Conservation (phyloP, 345 rosid genomes). For the Lepidium aucheri region DNA sequence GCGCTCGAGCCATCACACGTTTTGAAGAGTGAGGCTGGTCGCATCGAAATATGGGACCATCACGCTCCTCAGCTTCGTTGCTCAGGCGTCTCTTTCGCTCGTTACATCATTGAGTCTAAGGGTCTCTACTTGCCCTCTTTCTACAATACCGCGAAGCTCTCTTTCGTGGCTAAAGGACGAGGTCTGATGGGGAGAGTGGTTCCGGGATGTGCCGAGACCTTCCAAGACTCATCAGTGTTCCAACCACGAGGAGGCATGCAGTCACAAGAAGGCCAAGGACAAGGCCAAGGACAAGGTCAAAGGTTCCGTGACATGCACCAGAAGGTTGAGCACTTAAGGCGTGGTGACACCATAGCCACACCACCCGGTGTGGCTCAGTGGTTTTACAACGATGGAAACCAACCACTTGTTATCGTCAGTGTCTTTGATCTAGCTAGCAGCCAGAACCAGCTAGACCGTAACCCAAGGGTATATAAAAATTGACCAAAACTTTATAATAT, state of each 20-base stretch:
- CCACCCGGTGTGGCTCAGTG: constrained; percentile 52
- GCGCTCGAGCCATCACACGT: constrained; percentile 43
- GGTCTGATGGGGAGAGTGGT: constrained; percentile 38
- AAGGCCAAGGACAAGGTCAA: constrained; percentile 4
- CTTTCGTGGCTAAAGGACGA: constrained; percentile 46
- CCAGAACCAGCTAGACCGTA: constrained; percentile 50
- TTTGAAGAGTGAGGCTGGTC: constrained; percentile 45
- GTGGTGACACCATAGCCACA: constrained; percentile 45
- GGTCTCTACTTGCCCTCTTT: constrained; percentile 56
- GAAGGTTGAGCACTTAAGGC: constrained; percentile 39
- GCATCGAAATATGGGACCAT: constrained; percentile 48
- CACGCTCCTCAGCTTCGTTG: constrained; percentile 51
- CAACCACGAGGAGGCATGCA: neutral
- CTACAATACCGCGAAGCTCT: constrained; percentile 34
- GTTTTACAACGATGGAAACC: constrained; percentile 49
- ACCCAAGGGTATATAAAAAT: constrained; percentile 42
- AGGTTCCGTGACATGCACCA: constrained; percentile 51
- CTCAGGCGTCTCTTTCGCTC: constrained; percentile 42
- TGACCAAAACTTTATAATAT: neutral
- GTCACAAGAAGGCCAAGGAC: neutral
- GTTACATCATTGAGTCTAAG: constrained; percentile 33
- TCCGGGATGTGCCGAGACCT: constrained; percentile 71
- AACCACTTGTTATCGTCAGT: constrained; percentile 33
- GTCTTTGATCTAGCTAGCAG: constrained; percentile 35
- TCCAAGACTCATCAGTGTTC: constrained; percentile 28